Evolutionary conservation across 345 rosid species (phyloP).

Genomic region (Lumnitzera racemosa): DNA sequence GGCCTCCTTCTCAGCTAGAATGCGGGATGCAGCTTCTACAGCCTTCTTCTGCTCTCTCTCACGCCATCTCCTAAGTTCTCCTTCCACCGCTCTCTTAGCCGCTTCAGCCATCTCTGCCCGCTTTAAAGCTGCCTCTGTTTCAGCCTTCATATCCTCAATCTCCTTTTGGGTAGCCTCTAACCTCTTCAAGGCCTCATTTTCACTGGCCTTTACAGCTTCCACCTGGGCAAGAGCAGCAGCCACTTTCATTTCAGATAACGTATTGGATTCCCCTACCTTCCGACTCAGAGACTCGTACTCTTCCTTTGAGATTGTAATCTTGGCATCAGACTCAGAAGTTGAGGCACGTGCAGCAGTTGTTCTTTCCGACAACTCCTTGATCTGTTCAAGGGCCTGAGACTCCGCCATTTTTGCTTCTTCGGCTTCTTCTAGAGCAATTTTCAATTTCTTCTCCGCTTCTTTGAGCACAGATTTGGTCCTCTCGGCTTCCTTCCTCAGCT

Average conservation of each 20-base stretch:
- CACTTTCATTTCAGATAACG: conserved; percentile 85
- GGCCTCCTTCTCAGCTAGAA: conserved; percentile 63
- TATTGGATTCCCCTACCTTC: conserved; percentile 69
- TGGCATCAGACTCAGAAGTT: conserved; percentile 69
- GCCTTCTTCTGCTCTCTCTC: conserved; percentile 90
- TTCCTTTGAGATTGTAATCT: conserved; percentile 71
- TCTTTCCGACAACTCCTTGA: conserved; percentile 59
- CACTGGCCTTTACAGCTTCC: conserved; percentile 92
- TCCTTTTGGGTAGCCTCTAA: conserved; percentile 61
- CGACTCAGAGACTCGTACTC: conserved; percentile 67
- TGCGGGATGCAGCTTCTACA: conserved; percentile 65
- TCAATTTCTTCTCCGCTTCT: conserved; percentile 66
- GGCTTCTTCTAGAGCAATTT: conserved; percentile 69
- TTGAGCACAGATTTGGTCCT: conserved; percentile 43
- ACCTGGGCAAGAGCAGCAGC: conserved; percentile 94
- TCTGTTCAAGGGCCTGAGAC: conserved; percentile 58
- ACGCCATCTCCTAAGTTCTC: conserved; percentile 85
- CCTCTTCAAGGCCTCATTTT: conserved; percentile 74
- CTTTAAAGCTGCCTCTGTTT: conserved; percentile 63
- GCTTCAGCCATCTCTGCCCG: conserved; percentile 95
- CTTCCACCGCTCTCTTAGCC: conserved; percentile 87
- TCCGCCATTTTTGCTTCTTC: conserved; percentile 84
- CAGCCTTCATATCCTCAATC: conserved; percentile 65
- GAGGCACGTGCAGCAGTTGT: conserved; percentile 70
- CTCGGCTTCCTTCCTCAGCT: conserved; percentile 62